Evolutionary conservation across 352 stramenopile genomes (phyloP).

Genomic region (Phytophthora sansomeana): DNA sequence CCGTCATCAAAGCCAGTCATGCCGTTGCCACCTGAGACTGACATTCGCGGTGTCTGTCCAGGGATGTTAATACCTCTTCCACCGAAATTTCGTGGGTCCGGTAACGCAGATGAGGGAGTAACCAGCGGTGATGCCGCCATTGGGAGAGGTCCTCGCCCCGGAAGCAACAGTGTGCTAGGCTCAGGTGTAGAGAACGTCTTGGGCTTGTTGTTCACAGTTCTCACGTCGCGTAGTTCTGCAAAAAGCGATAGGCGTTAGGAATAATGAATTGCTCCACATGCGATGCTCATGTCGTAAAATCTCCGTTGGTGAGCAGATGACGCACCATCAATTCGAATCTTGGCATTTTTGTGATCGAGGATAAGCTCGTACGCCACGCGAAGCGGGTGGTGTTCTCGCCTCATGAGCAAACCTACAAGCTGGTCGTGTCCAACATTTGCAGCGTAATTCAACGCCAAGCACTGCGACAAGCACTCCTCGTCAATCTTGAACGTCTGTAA

Average conservation of each 20-base stretch:
- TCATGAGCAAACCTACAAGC: slow-evolving; percentile 60
- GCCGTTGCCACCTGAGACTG: slow-evolving; percentile 22
- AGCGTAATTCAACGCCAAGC: slow-evolving; percentile 62
- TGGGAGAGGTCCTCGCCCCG: slow-evolving; percentile 75
- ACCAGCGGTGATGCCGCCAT: slow-evolving; percentile 85
- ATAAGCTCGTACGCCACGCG: slow-evolving; percentile 98
- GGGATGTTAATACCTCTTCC: slow-evolving; percentile 50
- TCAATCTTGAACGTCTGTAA: slow-evolving; percentile 82
- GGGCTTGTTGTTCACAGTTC: slow-evolving; percentile 71
- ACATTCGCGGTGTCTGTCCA: slow-evolving; percentile 38
- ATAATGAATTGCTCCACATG: background rate
- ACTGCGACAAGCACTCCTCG: slow-evolving; percentile 73
- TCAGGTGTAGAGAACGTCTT: slow-evolving; percentile 83
- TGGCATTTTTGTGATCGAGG: slow-evolving; percentile 97
- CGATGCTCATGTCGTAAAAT: background rate
- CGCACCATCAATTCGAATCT: slow-evolving; percentile 91
- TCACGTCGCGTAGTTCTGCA: slow-evolving; percentile 77
- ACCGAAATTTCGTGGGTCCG: slow-evolving; percentile 72
- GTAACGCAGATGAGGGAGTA: slow-evolving; percentile 54
- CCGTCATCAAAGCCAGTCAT: slow-evolving; percentile 51
- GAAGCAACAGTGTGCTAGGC: slow-evolving; percentile 69
- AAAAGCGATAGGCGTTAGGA: background rate
- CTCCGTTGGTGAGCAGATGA: slow-evolving; percentile 6
- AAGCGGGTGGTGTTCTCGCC: slow-evolving; percentile 76
- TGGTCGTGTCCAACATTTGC: slow-evolving; percentile 63